Evolutionary conservation across 2,329 filamentous ascomycete genomes (phyloP), one percentile per base, ranked within the genome.

Genomic region (Xylariomycetidae sp.): DNA sequence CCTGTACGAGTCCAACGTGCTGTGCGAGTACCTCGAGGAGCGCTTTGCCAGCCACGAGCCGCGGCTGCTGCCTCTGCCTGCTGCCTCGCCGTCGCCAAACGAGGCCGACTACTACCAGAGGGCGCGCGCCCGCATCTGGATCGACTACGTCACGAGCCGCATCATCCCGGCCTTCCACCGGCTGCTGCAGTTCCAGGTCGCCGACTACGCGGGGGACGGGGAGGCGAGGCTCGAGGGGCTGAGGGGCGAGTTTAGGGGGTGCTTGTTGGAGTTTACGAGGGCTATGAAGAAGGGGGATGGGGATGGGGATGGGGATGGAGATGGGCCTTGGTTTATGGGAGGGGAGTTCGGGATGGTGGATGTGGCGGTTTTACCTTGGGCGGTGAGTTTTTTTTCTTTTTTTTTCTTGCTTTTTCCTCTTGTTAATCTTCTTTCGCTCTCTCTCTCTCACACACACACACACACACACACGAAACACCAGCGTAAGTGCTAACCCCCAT

Each of bases 11-110:
- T 71, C 66, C 35, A 72, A 62, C 4, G 67, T 80, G 27, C 66
- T 80, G 27, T 66, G 67, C 46, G 72, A 79, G 46, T 80, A 77
- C 48, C 61, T 80, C n/a, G 74, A 80, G 46, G 73, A 79, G 30
- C 66, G 69, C 2, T 79, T 69, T 41, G 66, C 70, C 3, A 53
- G 68, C 4, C 41, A 46, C 29, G 38, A 41, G 4, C 58, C 67
- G 32, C 50, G 40, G 3, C 48, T 79, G 2, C 56, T 73, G 14
- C 67, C 73, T 0, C 37, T 39, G 4, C 18, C 36, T 4, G 39
- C 18, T 10, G n/a, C n/a, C n/a, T n/a, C n/a, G n/a, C n/a, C n/a
- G n/a, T n/a, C n/a, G n/a, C n/a, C n/a, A n/a, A n/a, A n/a, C n/a
- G n/a, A n/a, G n/a, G 43, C 53, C 2, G 67, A 75, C 38, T 58